Percentiles rank a stretch among this genome's conserved stretches.
phyloP scores from a whole-genome alignment of 1,139 yeast genomes.

The Blastobotrys ciferrii region DNA sequence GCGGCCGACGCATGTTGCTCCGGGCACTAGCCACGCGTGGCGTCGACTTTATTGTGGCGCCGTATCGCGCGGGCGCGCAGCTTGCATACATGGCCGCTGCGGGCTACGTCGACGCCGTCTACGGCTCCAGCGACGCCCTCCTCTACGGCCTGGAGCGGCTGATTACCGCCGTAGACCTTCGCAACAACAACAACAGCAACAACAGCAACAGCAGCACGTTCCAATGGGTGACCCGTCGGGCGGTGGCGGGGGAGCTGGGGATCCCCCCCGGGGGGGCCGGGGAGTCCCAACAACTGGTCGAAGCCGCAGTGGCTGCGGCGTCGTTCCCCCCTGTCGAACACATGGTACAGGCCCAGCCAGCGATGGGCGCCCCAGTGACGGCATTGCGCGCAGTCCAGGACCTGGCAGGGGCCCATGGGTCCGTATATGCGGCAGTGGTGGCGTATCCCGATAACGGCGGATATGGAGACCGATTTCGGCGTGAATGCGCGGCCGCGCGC shows the following conservation, averaged over 20 bases:
- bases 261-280: slow-evolving; percentile 43
- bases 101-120: slow-evolving; percentile 66
- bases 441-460: slow-evolving; percentile 32
- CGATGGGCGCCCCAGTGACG: slow-evolving; percentile 32
- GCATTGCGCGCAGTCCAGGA: slow-evolving; percentile 43
- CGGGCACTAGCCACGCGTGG: slow-evolving; percentile 54
- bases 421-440: slow-evolving; percentile 41
- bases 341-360: slow-evolving; percentile 34
- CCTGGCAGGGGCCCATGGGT: slow-evolving; percentile 45
- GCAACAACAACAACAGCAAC: slow-evolving; percentile 32
- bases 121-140: slow-evolving; percentile 80
- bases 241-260: slow-evolving; percentile 58
- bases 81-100: slow-evolving; percentile 61
- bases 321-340: slow-evolving; percentile 52
- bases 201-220: no score
- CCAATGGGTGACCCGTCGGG: slow-evolving; percentile 59
- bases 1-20: slow-evolving; percentile 50
- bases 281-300: slow-evolving; percentile 57
- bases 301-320: slow-evolving; percentile 67
- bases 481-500: slow-evolving; percentile 52
- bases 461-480: slow-evolving; percentile 45
- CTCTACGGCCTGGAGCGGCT: slow-evolving; percentile 66
- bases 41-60: slow-evolving; percentile 73
- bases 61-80: slow-evolving; percentile 81
- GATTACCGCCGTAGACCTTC: slow-evolving; percentile 69